Evolutionary conservation across 371 early-diverging fungal species (phyloP).

Genomic region (Mucor saturninus): DNA sequence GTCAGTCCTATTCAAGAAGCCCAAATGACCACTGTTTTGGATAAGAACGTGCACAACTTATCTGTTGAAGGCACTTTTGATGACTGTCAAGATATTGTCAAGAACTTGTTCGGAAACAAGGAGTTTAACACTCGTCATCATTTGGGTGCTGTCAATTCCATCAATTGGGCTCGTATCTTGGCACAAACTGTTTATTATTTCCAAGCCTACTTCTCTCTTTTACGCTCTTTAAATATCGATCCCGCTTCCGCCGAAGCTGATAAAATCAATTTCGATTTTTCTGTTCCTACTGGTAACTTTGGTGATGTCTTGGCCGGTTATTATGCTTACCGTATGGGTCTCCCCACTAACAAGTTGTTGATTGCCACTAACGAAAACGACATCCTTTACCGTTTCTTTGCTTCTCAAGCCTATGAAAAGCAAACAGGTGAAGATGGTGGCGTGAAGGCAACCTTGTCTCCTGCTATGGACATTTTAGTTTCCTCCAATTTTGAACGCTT

Average conservation of each 20-base stretch:
- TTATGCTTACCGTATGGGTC: conserved; percentile 91
- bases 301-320: conserved; percentile 96
- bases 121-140: conserved; percentile 78
- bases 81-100: conserved; percentile 96
- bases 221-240: conserved; percentile 60
- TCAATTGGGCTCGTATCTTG: conserved; percentile 98
- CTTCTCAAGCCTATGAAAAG: conserved; percentile 84
- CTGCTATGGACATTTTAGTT: conserved; percentile 97
- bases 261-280: conserved; percentile 71
- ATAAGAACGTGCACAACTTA: conserved; percentile 91
- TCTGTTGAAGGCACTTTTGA: conserved; percentile 95
- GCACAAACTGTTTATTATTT: conserved; percentile 97
- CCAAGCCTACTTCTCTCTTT: conserved; percentile 82
- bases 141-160: conserved; percentile 97
- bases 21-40: conserved; percentile 96
- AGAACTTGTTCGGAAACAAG: conserved; percentile 83
- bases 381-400: conserved; percentile 94
- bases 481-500: conserved; percentile 97
- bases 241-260: conserved; percentile 54
- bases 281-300: conserved; percentile 99
- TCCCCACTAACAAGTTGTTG: conserved; percentile 82
- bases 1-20: conserved; percentile 95
- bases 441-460: conserved; percentile 86
- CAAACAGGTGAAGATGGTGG: conserved; percentile 58
- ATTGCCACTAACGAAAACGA: conserved; percentile 97